phyloP scores from a whole-genome alignment of 108 stramenopile species.

The Nitzschia inconspicua region DNA sequence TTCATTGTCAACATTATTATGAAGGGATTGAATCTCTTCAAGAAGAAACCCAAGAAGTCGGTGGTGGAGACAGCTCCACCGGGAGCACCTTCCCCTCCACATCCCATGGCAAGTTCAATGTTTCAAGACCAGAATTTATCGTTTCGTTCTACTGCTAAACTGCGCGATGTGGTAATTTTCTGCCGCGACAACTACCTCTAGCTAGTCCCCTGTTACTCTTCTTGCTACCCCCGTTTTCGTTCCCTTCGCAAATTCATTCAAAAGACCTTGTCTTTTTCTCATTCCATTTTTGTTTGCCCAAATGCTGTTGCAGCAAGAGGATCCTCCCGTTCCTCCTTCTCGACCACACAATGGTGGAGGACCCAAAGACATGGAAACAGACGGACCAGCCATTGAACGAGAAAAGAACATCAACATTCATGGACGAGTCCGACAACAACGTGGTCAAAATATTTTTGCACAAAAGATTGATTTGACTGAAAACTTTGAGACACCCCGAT shows the following conservation, averaged over 20 bases:
- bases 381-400: slow-evolving; percentile 41
- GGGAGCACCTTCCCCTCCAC: slow-evolving; percentile 4
- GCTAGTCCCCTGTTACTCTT: no score
- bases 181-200: no score
- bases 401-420: slow-evolving; percentile 73
- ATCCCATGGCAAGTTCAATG: slow-evolving; percentile 24
- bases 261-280: not conserved
- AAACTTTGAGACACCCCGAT: slow-evolving; percentile 65
- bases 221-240: no score
- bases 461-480: slow-evolving; percentile 72
- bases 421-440: slow-evolving; percentile 70
- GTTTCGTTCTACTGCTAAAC: no score
- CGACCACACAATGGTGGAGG: not conserved
- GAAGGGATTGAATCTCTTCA: slow-evolving; percentile 31
- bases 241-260: no score
- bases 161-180: no score
- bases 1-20: no score
- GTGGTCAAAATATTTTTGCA: slow-evolving; percentile 85
- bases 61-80: slow-evolving; percentile 6
- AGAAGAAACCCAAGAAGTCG: slow-evolving; percentile 28
- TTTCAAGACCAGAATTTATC: not conserved
- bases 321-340: not conserved
- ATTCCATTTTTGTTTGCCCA: not conserved
- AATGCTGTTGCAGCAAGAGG: not conserved
- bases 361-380: slow-evolving; percentile 33